Percentiles rank a stretch among this genome's conserved stretches.
Conservation (phyloP, 805 yeast species). For the Yamadazyma nakazawae region DNA sequence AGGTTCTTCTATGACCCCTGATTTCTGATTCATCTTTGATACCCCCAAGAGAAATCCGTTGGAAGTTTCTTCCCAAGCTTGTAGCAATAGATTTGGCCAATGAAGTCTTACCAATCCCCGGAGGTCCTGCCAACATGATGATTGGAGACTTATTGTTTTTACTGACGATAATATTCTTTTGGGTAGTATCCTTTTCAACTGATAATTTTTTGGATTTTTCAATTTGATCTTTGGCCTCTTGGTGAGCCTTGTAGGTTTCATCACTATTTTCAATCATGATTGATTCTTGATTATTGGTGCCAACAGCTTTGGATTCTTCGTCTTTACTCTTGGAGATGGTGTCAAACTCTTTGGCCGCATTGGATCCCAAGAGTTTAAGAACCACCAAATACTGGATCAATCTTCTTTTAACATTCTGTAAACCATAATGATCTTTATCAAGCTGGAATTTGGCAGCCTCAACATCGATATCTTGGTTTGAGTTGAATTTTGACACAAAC, state of each 20-base stretch:
- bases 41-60: slow-evolving; percentile 82
- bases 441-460: slow-evolving; percentile 35
- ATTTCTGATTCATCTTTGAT: slow-evolving; percentile 85
- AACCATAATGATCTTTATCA: slow-evolving; percentile 42
- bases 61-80: slow-evolving; percentile 70
- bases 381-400: slow-evolving; percentile 79
- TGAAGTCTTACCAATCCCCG: slow-evolving; percentile 91
- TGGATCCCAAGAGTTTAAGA: slow-evolving; percentile 51
- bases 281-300: slow-evolving; percentile 3
- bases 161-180: slow-evolving; percentile 17
- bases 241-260: slow-evolving; percentile 27
- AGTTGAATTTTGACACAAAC: slow-evolving; percentile 26
- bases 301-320: slow-evolving; percentile 10
- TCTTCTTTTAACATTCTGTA: slow-evolving; percentile 55
- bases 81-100: slow-evolving; percentile 78
- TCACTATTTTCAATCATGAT: slow-evolving; percentile 35
- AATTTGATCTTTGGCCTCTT: slow-evolving; percentile 19
- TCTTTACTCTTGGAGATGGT: slow-evolving; percentile 7
- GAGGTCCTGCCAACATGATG: slow-evolving; percentile 82
- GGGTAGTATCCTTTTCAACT: slow-evolving; percentile 6
- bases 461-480: slow-evolving; percentile 49
- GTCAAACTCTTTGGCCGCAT: slow-evolving; percentile 27
- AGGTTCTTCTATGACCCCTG: slow-evolving; percentile 86
- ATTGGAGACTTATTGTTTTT: slow-evolving; percentile 62
- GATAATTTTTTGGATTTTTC: slow-evolving; percentile 16